phyloP scores from a whole-genome alignment of 345 rosid species.

The Cardamine chenopodiifolia region DNA sequence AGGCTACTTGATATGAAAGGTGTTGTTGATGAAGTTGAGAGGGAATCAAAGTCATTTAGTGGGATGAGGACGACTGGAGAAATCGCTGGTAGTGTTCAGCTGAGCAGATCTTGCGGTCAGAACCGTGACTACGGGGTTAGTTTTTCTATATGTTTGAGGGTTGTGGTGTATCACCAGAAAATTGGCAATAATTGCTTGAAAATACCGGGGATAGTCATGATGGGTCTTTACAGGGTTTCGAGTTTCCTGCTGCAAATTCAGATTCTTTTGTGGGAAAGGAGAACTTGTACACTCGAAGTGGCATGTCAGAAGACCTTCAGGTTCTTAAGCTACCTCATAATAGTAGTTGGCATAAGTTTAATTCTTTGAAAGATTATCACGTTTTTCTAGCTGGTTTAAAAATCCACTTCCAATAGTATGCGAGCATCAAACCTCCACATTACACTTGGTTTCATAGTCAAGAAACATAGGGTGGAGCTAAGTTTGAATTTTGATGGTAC shows the following conservation, averaged over 20 bases:
- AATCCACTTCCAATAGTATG: constrained; percentile 21
- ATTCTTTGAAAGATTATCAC: background rate
- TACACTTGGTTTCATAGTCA: constrained; percentile 21
- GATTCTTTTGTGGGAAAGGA: constrained; percentile 48
- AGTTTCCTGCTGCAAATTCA: constrained; percentile 42
- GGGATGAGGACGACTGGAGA: constrained; percentile 44
- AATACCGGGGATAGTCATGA: constrained; percentile 48
- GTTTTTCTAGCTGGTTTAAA: background rate
- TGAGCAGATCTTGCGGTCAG: constrained; percentile 46
- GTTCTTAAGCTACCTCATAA: constrained; percentile 48
- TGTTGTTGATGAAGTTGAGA: constrained; percentile 48
- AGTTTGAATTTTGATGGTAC: constrained; percentile 24
- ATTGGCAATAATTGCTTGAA: constrained; percentile 34
- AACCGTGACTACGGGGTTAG: constrained; percentile 58
- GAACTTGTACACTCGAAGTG: constrained; percentile 47
- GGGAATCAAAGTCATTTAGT: constrained; percentile 46
- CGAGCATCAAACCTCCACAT: constrained; percentile 18
- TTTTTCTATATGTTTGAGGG: constrained; percentile 41
- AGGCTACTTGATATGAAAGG: constrained; percentile 40
- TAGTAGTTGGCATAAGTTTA: constrained; percentile 7
- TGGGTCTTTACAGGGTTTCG: constrained; percentile 58
- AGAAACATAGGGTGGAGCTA: constrained; percentile 29
- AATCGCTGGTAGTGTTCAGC: constrained; percentile 43
- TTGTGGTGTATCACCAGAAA: constrained; percentile 44
- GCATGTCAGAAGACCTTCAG: constrained; percentile 58